These are phyloP conservation scores for Penicillium arizonense DNA, from an alignment of 495 filamentous ascomycete species.

Conservation along the genomic window DNA sequence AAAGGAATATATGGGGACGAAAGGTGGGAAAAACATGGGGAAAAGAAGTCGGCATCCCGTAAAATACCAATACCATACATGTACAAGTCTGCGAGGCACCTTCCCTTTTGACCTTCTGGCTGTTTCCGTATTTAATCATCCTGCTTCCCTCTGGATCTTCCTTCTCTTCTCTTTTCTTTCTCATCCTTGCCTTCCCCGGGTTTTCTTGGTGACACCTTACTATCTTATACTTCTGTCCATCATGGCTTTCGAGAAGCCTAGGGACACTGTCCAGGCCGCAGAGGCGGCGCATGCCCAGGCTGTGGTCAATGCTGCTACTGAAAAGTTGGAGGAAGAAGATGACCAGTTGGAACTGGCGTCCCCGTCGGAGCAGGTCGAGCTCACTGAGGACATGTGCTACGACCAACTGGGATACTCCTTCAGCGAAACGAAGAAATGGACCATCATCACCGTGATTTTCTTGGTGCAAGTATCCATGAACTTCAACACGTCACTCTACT, in stretches of 20 bases:
- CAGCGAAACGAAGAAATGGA: constrained; percentile 54
- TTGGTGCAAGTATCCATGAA: constrained; percentile 58
- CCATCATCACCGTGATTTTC: constrained; percentile 60
- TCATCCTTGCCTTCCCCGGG: background rate
- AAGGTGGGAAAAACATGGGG: background rate
- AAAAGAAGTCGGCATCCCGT: background rate
- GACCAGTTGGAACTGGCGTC: constrained; percentile 30
- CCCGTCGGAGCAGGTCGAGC: constrained; percentile 36
- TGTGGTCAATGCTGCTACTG: constrained; percentile 19
- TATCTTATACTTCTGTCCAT: constrained; percentile 1
- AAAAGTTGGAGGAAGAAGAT: constrained; percentile 22
- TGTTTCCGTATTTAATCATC: constrained; percentile 8
- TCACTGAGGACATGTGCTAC: constrained; percentile 58
- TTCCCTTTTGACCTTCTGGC: constrained; percentile 1
- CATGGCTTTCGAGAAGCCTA: constrained; percentile 21
- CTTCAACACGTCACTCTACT: constrained; percentile 57
- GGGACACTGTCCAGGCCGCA: constrained; percentile 32
- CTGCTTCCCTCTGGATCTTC: constrained; percentile 11
- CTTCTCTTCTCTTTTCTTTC: constrained; percentile 10
- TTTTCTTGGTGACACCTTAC: background rate
- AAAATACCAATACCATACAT: background rate
- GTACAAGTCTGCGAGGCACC: background rate
- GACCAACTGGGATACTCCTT: constrained; percentile 56
- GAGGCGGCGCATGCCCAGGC: constrained; percentile 36
- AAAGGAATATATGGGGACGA: background rate